phyloP scores from a whole-genome alignment of 345 rosid species.

The Draba incana region DNA sequence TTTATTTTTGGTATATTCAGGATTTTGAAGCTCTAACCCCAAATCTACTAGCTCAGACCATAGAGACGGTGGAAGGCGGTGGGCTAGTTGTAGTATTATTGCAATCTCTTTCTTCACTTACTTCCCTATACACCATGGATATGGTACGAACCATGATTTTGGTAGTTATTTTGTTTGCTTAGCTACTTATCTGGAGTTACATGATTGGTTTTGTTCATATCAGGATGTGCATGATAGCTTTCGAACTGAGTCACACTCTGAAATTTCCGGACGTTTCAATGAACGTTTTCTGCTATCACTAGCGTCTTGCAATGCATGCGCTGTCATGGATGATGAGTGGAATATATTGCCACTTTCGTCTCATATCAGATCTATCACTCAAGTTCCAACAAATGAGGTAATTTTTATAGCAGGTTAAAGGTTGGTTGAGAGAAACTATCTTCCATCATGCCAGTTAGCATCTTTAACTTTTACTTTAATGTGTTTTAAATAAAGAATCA shows the following conservation, averaged over 20 bases:
- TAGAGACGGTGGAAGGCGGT: conserved; percentile 97
- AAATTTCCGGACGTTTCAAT: conserved; percentile 85
- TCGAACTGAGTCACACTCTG: conserved; percentile 93
- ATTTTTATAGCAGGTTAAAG: conserved; percentile 14
- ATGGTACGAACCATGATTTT: conserved; percentile 62
- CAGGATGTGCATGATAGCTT: conserved; percentile 98
- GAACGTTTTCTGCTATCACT: conserved; percentile 89
- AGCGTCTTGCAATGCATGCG: conserved; percentile 90
- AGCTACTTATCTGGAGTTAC: conserved; percentile 22
- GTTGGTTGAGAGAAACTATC: conserved; percentile 7
- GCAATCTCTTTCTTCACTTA: conserved; percentile 83
- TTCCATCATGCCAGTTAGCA: conserved; percentile 18
- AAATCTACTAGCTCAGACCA: conserved; percentile 89
- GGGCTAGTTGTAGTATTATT: conserved; percentile 81
- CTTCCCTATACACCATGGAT: conserved; percentile 89
- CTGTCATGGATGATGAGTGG: conserved; percentile 92
- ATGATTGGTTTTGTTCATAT: conserved; percentile 39
- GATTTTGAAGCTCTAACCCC: conserved; percentile 99
- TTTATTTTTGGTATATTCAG: conserved; percentile 43
- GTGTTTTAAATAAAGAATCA: conserved; percentile 55
- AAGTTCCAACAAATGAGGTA: conserved; percentile 75
- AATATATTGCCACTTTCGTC: conserved; percentile 91
- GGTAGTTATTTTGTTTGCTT: conserved; percentile 6
- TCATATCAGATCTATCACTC: conserved; percentile 77
- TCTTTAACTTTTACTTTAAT: conserved; percentile 17